A percentile compares a stretch with the other conserved stretches of the same genome.
Evolutionary conservation across 768 basidiomycete species (phyloP).

Genomic region (Trametes sanguinea): DNA sequence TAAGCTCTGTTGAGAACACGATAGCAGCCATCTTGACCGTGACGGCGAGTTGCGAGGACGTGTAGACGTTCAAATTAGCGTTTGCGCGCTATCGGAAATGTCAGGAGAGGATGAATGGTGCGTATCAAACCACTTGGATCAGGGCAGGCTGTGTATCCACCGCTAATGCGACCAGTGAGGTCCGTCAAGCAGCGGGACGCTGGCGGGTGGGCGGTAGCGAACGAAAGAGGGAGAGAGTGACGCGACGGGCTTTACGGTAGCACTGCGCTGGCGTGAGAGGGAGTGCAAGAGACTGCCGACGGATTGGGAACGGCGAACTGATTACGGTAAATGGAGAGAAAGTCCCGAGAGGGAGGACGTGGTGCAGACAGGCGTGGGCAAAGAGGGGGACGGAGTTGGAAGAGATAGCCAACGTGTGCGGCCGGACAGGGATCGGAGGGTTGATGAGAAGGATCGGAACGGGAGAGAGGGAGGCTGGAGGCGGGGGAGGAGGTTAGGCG

Average conservation of each 20-base stretch:
- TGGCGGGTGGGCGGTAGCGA: background rate
- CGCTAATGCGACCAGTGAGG: background rate
- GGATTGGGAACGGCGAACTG: constrained; percentile 7
- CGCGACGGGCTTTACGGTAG: background rate
- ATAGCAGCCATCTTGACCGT: no score
- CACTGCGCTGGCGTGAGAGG: constrained; percentile 3
- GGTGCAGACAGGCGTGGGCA: constrained; percentile 15
- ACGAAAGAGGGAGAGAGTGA: background rate
- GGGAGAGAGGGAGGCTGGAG: background rate
- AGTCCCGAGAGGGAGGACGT: background rate
- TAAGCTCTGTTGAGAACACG: no score
- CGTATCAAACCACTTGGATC: background rate
- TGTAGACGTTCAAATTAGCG: no score
- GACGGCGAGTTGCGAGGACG: no score
- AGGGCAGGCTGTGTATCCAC: background rate
- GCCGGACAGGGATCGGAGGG: background rate
- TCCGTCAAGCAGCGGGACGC: background rate
- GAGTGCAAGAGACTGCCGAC: background rate
- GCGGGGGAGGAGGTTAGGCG: background rate
- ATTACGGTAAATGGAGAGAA: constrained; percentile 4
- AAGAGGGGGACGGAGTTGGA: background rate
- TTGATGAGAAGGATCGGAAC: background rate
- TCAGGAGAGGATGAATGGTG: no score
- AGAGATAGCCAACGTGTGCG: background rate
- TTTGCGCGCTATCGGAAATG: no score